Percentiles rank a stretch among this genome's conserved stretches.
Evolutionary conservation across 2,329 filamentous ascomycete genomes (phyloP).

Genomic region (Aspergillus quadrilineatus): DNA sequence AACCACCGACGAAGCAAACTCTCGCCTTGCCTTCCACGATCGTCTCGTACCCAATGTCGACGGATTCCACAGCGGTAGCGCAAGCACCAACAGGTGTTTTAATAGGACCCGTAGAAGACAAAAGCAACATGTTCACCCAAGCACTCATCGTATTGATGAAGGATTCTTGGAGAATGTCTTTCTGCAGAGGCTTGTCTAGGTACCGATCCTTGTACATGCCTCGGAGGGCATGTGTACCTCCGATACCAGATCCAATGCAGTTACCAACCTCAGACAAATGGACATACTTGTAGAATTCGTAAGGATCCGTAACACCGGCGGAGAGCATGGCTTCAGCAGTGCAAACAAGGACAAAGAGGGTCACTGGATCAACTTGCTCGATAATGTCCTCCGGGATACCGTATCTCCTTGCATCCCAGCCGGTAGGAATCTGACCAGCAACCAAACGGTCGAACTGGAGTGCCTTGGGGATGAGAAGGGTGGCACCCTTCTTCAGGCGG

Average conservation of each 20-base stretch:
- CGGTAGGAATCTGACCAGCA: conserved; percentile 92
- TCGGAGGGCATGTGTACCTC: conserved; percentile 84
- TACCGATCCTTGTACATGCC: conserved; percentile 99
- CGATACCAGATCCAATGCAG: conserved; percentile 97
- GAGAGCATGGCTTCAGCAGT: conserved; percentile 88
- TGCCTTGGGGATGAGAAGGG: conserved; percentile 93
- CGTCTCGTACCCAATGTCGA: conserved; percentile 97
- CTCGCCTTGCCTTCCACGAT: conserved; percentile 98
- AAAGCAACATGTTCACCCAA: conserved; percentile 98
- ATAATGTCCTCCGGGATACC: conserved; percentile 98
- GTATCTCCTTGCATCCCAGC: conserved; percentile 95
- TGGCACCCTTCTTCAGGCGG: conserved; percentile 91
- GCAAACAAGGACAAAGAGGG: conserved; percentile 89
- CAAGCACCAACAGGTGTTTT: conserved; percentile 98
- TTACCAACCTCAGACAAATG: conserved; percentile 98
- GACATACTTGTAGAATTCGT: conserved; percentile 99
- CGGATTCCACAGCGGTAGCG: conserved; percentile 92
- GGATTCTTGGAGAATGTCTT: conserved; percentile 97
- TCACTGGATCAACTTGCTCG: conserved; percentile 93
- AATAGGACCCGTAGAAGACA: conserved; percentile 96
- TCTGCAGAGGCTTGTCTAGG: conserved; percentile 95
- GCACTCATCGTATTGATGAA: conserved; percentile 99
- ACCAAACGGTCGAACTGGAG: conserved; percentile 96
- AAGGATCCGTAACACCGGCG: conserved; percentile 95
- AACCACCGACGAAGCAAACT: conserved; percentile 95